Conservation (phyloP, 179 eudicot genomes). For the Spinacia oleracea region DNA sequence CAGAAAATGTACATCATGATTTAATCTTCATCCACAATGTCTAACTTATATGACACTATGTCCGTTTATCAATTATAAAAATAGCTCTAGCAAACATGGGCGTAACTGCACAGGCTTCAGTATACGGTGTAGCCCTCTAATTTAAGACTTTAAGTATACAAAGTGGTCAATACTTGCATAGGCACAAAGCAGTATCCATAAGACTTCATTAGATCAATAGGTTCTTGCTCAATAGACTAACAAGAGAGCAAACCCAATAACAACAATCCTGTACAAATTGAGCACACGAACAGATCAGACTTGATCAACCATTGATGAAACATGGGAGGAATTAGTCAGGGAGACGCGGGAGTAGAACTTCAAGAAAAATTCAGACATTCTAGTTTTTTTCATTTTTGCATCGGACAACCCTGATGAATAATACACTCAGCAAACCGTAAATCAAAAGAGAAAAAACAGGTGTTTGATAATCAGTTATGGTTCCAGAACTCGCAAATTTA, state of each 20-base stretch:
- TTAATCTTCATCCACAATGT: not conserved
- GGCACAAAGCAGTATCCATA: not conserved
- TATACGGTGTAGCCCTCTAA: not conserved
- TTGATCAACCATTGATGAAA: not conserved
- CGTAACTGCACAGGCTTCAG: not conserved
- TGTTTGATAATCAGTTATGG: not conserved
- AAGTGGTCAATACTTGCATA: not conserved
- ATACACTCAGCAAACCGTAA: not conserved
- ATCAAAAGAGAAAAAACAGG: not conserved
- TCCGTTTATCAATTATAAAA: not conserved
- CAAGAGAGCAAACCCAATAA: not conserved
- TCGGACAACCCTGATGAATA: not conserved
- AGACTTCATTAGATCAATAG: not conserved
- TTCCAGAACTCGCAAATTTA: not conserved
- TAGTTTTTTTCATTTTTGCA: not conserved
- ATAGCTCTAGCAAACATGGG: not conserved
- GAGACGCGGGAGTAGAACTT: not conserved
- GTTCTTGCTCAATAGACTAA: not conserved
- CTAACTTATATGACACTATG: not conserved
- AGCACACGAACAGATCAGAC: not conserved
- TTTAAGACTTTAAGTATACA: no score
- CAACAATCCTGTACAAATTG: not conserved
- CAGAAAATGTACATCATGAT: not conserved
- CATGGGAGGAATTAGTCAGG: not conserved
- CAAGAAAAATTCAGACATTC: not conserved